phyloP scores from a whole-genome alignment of 2,329 filamentous ascomycete species.

The Ophiostoma pallidulum region DNA sequence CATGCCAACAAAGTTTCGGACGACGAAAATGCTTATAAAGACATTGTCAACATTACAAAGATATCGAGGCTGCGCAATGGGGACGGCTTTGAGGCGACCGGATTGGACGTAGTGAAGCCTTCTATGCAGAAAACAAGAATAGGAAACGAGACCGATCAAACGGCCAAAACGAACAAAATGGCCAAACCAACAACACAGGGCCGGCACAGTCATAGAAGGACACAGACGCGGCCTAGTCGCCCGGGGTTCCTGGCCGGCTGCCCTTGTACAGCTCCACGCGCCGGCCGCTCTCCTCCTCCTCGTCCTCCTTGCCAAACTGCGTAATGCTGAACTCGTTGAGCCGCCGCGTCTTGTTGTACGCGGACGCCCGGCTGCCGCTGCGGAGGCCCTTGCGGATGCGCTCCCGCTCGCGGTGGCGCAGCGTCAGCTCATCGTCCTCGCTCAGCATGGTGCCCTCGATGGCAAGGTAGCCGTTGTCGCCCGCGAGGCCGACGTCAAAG shows the following conservation, averaged over 20 bases:
- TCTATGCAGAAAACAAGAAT: too few relatives aligned
- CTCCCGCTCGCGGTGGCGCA: slow-evolving; percentile 46
- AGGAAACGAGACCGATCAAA: too few relatives aligned
- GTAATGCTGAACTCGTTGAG: slow-evolving; percentile 49
- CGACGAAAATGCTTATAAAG: too few relatives aligned
- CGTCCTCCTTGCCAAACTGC: slow-evolving; percentile 39
- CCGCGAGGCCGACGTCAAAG: slow-evolving; percentile 69
- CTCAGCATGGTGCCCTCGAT: slow-evolving; percentile 81
- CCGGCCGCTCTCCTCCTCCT: slow-evolving; percentile 32
- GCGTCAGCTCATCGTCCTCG: slow-evolving; percentile 52
- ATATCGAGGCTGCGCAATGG: too few relatives aligned
- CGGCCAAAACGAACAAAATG: neutral
- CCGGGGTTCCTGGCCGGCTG: slow-evolving; percentile 24
- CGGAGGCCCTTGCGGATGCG: slow-evolving; percentile 28
- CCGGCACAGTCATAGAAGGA: too few relatives aligned
- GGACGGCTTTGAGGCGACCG: too few relatives aligned
- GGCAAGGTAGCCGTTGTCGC: slow-evolving; percentile 69
- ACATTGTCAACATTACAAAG: too few relatives aligned
- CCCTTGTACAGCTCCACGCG: slow-evolving; percentile 26
- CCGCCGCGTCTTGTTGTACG: slow-evolving; percentile 22
- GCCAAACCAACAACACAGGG: too few relatives aligned
- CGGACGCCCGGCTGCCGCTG: slow-evolving; percentile 24
- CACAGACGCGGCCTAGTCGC: slow-evolving; percentile 1
- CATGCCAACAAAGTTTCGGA: too few relatives aligned
- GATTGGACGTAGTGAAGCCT: too few relatives aligned